Conservation (phyloP, 331 rosid species). For the Quercus lobata region DNA sequence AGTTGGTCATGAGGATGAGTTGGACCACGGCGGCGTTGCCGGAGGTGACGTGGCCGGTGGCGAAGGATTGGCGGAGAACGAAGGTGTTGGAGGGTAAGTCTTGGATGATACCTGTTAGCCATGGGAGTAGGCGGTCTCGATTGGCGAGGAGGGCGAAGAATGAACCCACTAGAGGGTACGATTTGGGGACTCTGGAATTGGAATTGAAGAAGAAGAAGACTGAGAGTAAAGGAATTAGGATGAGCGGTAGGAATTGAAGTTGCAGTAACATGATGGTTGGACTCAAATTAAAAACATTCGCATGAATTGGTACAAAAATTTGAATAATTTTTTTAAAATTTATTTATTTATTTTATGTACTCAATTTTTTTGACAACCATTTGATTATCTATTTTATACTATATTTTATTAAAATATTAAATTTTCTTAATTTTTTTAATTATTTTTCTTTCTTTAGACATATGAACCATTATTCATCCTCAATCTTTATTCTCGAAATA, state of each 20-base stretch:
- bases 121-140: conserved; percentile 30
- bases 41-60: conserved; percentile 30
- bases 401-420: too few relatives aligned
- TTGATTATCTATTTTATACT: too few relatives aligned
- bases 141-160: conserved; percentile 26
- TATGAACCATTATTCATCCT: too few relatives aligned
- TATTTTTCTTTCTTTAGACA: too few relatives aligned
- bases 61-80: conserved; percentile 33
- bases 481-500: too few relatives aligned
- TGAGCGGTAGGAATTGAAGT: neutral
- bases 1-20: conserved; percentile 5
- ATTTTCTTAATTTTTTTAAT: too few relatives aligned
- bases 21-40: too few relatives aligned
- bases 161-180: conserved; percentile 33
- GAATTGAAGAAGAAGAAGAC: neutral
- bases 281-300: too few relatives aligned
- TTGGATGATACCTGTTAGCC: conserved; percentile 47
- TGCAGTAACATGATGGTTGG: neutral
- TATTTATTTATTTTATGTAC: too few relatives aligned
- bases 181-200: conserved; percentile 15
- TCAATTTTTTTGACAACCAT: too few relatives aligned
- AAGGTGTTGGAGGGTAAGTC: conserved; percentile 39
- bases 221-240: neutral
- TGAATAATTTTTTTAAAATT: too few relatives aligned
- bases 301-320: too few relatives aligned